phyloP scores from a whole-genome alignment of 495 filamentous ascomycete species.

The Talaromyces wortmannii region DNA sequence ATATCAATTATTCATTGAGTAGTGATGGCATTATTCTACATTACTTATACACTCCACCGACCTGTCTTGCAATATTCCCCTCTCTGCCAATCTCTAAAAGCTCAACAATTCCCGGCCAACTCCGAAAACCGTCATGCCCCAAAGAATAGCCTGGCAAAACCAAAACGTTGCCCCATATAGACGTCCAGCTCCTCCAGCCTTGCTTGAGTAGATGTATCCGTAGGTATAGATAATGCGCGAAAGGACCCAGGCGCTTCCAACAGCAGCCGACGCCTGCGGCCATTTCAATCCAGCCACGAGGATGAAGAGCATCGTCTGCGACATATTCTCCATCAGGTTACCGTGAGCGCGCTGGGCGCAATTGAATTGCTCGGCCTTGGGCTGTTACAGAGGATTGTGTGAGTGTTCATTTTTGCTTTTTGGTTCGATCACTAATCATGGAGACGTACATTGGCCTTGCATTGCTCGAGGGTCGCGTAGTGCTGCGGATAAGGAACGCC shows the following conservation, averaged over 20 bases:
- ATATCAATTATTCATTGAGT: background rate
- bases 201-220: conserved; percentile 50
- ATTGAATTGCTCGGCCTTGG: conserved; percentile 47
- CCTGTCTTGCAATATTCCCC: too few species aligned
- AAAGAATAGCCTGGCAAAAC: conserved; percentile 36
- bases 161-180: conserved; percentile 26
- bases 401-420: conserved; percentile 3
- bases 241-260: conserved; percentile 52
- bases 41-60: too few species aligned
- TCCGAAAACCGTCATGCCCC: conserved; percentile 37
- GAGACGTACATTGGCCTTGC: conserved; percentile 44
- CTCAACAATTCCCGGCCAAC: conserved; percentile 26
- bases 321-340: conserved; percentile 63
- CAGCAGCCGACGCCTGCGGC: conserved; percentile 42
- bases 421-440: conserved; percentile 40
- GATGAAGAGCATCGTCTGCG: conserved; percentile 48
- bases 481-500: conserved; percentile 55
- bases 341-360: conserved; percentile 67
- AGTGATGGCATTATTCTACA: too few species aligned
- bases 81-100: background rate
- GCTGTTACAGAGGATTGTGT: conserved; percentile 11
- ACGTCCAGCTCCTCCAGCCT: conserved; percentile 42
- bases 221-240: conserved; percentile 46
- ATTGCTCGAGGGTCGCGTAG: conserved; percentile 52
- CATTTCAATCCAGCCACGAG: conserved; percentile 53